These are phyloP conservation scores for Ophiostoma sp. DNA, from an alignment of 2,329 filamentous ascomycete genomes.

Conservation along the genomic window DNA sequence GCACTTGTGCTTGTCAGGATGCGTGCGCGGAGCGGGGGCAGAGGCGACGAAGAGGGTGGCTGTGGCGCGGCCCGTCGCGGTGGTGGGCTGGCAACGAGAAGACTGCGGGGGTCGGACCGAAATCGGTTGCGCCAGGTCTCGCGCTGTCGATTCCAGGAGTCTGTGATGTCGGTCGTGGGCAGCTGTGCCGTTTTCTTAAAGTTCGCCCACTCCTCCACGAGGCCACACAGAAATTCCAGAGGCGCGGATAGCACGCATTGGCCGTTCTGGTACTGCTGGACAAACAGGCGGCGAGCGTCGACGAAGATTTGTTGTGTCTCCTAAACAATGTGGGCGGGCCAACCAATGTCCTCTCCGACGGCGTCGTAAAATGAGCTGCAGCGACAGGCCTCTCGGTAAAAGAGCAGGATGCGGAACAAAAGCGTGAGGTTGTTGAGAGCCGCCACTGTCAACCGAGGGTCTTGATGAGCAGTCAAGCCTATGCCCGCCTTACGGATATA, in stretches of 20 bases:
- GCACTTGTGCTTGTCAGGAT: background rate
- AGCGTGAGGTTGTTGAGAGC: conserved; percentile 10
- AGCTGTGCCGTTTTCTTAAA: background rate
- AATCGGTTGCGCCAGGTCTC: background rate
- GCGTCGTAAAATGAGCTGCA: background rate
- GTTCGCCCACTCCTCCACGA: background rate
- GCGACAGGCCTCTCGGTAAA: background rate
- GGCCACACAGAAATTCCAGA: background rate
- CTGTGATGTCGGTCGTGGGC: background rate
- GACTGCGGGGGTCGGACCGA: background rate
- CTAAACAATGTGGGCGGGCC: background rate
- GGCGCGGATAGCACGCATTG: background rate
- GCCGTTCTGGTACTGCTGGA: background rate
- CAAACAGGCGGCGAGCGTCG: background rate
- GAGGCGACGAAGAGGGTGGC: background rate
- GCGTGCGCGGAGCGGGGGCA: too few species aligned
- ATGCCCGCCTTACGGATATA: background rate
- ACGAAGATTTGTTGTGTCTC: conserved; percentile 4
- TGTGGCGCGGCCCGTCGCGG: background rate
- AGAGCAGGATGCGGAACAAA: background rate
- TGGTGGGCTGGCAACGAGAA: background rate
- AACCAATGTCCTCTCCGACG: conserved; percentile 11
- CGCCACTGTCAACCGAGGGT: background rate
- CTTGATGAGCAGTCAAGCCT: too few species aligned
- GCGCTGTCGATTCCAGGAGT: background rate